These are phyloP conservation scores for Hypoxylon intermedium DNA, from an alignment of 495 filamentous ascomycete genomes.

Conservation along the genomic window DNA sequence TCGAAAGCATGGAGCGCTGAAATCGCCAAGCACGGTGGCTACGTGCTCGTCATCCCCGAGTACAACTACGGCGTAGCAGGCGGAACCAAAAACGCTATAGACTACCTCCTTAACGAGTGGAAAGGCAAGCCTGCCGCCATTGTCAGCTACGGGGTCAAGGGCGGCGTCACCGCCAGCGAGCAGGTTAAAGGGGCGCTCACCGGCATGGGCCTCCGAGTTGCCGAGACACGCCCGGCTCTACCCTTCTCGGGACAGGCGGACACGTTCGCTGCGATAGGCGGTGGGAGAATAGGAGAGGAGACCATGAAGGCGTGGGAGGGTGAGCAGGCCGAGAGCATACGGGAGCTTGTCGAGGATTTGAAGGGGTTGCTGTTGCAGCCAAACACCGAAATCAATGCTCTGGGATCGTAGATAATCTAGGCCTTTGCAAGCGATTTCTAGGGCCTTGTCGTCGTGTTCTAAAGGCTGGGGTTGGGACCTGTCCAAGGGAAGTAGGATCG, in stretches of 20 bases:
- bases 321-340: slow-evolving; percentile 31
- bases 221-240: slow-evolving; percentile 43
- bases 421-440: not conserved
- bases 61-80: slow-evolving; percentile 57
- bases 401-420: slow-evolving; percentile 1
- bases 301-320: slow-evolving; percentile 39
- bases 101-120: slow-evolving; percentile 68
- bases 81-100: slow-evolving; percentile 67
- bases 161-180: slow-evolving; percentile 54
- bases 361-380: slow-evolving; percentile 39
- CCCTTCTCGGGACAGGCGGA: slow-evolving; percentile 41
- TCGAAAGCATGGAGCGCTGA: slow-evolving; percentile 59
- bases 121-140: slow-evolving; percentile 63
- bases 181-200: slow-evolving; percentile 43
- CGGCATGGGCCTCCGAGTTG: slow-evolving; percentile 43
- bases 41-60: slow-evolving; percentile 64
- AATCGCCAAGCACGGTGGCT: slow-evolving; percentile 56
- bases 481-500: no score
- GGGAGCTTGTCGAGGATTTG: slow-evolving; percentile 44
- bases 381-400: slow-evolving; percentile 11
- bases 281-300: slow-evolving; percentile 41
- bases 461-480: no score
- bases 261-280: slow-evolving; percentile 32
- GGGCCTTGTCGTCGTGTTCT: not conserved
- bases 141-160: slow-evolving; percentile 62